Evolutionary conservation across 805 yeast species (phyloP).

Genomic region (Cyberlindnera meyerae): DNA sequence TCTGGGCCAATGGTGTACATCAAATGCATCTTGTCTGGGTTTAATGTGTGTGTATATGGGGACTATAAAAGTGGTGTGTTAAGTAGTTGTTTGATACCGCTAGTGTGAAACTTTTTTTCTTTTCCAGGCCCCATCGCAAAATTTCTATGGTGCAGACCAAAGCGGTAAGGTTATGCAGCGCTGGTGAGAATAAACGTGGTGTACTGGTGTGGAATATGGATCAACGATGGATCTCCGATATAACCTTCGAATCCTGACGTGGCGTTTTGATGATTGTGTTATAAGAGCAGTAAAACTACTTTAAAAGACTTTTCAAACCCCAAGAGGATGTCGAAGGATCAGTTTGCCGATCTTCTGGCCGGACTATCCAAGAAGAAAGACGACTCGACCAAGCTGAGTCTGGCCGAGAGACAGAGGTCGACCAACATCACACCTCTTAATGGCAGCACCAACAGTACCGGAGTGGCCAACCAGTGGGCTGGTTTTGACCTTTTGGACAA

Average conservation of each 20-base stretch:
- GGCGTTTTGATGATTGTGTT: no score
- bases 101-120: slow-evolving; percentile 2
- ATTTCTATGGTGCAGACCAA: neutral
- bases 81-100: neutral
- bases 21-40: slow-evolving; percentile 79
- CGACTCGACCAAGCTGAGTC: slow-evolving; percentile 26
- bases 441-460: neutral
- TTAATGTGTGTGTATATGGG: no score
- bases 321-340: slow-evolving; percentile 19
- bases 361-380: slow-evolving; percentile 22
- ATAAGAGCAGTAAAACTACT: no score
- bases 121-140: neutral
- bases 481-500: slow-evolving; percentile 33
- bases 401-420: slow-evolving; percentile 32
- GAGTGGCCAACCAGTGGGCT: slow-evolving; percentile 25
- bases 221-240: no score
- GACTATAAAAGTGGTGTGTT: no score
- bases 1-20: slow-evolving; percentile 95
- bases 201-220: neutral
- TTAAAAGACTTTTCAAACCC: no score
- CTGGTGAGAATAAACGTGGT: neutral
- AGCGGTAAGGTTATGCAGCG: no score
- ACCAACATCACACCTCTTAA: slow-evolving; percentile 1
- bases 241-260: no score
- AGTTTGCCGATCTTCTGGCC: slow-evolving; percentile 25